Evolutionary conservation across 2,329 filamentous ascomycete species (phyloP), one percentile per base, ranked within the genome.

Genomic region (Xylaria sp.): DNA sequence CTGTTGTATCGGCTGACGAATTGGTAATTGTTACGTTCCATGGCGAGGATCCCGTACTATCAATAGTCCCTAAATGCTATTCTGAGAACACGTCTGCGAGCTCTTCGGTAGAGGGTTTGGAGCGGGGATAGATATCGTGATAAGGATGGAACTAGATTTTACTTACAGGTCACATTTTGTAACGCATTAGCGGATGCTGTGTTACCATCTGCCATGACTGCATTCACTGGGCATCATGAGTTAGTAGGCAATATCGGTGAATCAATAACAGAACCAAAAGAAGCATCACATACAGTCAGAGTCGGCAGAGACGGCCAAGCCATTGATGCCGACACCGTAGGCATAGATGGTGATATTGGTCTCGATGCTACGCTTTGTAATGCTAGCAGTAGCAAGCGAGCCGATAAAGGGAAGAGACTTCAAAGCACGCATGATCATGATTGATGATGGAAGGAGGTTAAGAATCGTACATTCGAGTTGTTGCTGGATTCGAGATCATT

Each of bases 311-410:
- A 58, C 14, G 14, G 3, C 3, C 2, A 52, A 58, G 38, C 56
- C 56, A 5, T 45, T 58, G 6, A 58, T 58, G 21, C 47, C 47
- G 28, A 52, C 46, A 28, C 56, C 56, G 11, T 58, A 58, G 25
- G 38, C 56, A 38, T 52, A 58, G 28, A 58, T 19, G 56, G 3
- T 37, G 46, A 46, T 19, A 46, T 42, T 25, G 23, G 21, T 42
- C 54, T 58, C 4, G 15, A 45, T 45, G 17, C 46, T 4, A 9
- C 46, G 46, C 28, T 38, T 35, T 25, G 9, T 19, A 11, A 51
- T 28, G 45, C 37, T 11, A 14, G 46, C 56, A 28, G 28, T 43
- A 19, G 56, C 56, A 45, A 51, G 28, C 3, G 56, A 52, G 25
- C 25, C 47, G 19, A 58, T 7, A n/a, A 52, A 45, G 28, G 37